Base-by-base conservation (phyloP, 768 basidiomycete species). In the Boletus pseudopeckii region DNA sequence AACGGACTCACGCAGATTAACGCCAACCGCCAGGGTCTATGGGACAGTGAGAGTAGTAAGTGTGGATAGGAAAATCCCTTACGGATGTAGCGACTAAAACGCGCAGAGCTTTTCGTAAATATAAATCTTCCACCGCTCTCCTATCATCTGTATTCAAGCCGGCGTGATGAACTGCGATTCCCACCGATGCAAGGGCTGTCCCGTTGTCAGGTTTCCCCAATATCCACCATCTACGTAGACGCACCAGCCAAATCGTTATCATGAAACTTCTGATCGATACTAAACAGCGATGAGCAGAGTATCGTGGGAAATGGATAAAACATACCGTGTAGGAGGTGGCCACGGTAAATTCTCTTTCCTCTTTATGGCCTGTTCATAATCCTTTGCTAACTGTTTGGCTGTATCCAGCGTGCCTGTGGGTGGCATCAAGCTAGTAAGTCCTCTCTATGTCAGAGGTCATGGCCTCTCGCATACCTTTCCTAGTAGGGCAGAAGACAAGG, bases 11-110 rank as follows among this genome's bases (percentile, higher is more conserved):
- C 92, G 97, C 50, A 98, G 77, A 66, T 99, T 98, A 33, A 98
- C 92, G 1, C 97, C 96, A 37, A 98, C 93, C 0, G 97, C 95
- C 24, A 99, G 76, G 14, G 96, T 98, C 90, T 95, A 60, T 2
- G 54, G n/a, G 26, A 50, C 8, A 36, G 45, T 58, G 24, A 63
- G 61, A 39, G 40, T 3, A 49, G 24, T 22, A 47, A 40, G 38
- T 7, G 43, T 36, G 28, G 6, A 48, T 24, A 13, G 11, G 15
- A 46, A 26, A 20, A 39, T 22, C 15, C 70, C 85, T 47, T 60
- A 93, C 93, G 15, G 92, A 97, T 22, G 91, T 98, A 8, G 88
- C 84, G 22, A 93, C 77, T 3, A 98, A 73, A 32, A 94, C 73
- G 30, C 80, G 80, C 26, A 97, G 69, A 1, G 71, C 60, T 55